A percentile compares a stretch with the other conserved stretches of the same genome.
Evolutionary conservation across 441 rosid species (phyloP).

Genomic region (Corymbia citriodora): DNA sequence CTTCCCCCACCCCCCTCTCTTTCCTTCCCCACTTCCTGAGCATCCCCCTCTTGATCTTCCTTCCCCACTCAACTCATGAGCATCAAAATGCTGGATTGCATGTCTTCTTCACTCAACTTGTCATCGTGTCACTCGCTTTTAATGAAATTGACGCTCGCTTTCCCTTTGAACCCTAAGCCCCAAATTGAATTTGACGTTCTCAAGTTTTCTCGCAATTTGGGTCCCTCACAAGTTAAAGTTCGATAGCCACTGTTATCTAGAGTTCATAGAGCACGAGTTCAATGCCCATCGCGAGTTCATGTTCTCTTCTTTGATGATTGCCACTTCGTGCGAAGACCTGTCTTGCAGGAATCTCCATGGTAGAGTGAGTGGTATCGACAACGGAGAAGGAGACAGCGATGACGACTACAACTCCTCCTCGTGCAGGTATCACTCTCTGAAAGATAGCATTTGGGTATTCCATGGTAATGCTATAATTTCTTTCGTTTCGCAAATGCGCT

Average conservation of each 20-base stretch:
- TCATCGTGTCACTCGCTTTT: neutral
- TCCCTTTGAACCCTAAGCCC: neutral
- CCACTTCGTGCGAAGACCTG: neutral
- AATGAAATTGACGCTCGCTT: neutral
- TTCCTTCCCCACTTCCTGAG: too few species aligned
- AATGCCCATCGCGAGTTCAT: neutral
- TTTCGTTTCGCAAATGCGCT: too few species aligned
- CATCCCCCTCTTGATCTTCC: too few species aligned
- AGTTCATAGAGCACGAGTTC: neutral
- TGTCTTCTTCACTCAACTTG: neutral
- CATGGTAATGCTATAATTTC: neutral
- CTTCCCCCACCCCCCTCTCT: too few species aligned
- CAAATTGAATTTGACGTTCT: too few species aligned
- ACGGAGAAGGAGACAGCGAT: rapidly evolving
- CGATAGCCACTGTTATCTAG: neutral
- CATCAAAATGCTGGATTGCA: too few species aligned
- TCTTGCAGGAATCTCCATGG: neutral
- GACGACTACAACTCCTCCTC: neutral
- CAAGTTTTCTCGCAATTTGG: neutral
- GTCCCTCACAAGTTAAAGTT: neutral
- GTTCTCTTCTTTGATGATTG: neutral
- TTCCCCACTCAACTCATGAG: too few species aligned
- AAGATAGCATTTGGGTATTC: neutral
- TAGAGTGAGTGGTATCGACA: neutral
- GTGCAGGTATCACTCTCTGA: neutral